Percentiles rank a stretch among this genome's conserved stretches.
phyloP scores from a whole-genome alignment of 345 rosid genomes.

The Trapa bicornis region DNA sequence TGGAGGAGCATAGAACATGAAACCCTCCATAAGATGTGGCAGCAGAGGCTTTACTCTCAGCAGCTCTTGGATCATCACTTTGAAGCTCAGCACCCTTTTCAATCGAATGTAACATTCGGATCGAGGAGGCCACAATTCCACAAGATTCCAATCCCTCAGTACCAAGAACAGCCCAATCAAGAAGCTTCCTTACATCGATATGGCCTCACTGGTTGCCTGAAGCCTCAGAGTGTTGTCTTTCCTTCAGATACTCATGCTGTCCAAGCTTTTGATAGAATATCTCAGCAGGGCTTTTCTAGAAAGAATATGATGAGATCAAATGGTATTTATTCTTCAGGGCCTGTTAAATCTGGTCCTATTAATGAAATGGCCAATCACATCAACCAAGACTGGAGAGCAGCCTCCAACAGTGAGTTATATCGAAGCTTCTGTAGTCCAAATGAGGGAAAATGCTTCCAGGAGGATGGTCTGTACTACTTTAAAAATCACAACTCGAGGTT shows the following conservation, averaged over 20 bases:
- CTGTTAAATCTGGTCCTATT: slow-evolving; percentile 35
- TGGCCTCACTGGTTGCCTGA: slow-evolving; percentile 25
- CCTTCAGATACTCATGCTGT: slow-evolving; percentile 15
- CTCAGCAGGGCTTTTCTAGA: slow-evolving; percentile 37
- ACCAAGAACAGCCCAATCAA: slow-evolving; percentile 31
- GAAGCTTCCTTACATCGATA: slow-evolving; percentile 27
- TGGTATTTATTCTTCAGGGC: slow-evolving; percentile 31
- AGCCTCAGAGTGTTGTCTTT: slow-evolving; percentile 16
- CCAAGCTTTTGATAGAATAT: slow-evolving; percentile 25
- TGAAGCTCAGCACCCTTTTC: slow-evolving; percentile 29
- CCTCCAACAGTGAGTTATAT: slow-evolving; percentile 26
- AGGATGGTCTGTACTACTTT: slow-evolving; percentile 25
- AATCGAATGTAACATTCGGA: slow-evolving; percentile 16
- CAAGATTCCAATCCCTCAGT: slow-evolving; percentile 28
- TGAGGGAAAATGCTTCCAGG: slow-evolving; percentile 22
- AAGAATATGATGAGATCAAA: slow-evolving; percentile 54
- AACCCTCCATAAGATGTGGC: slow-evolving; percentile 28
- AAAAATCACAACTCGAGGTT: slow-evolving; percentile 25
- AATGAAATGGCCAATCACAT: slow-evolving; percentile 23
- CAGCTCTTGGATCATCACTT: slow-evolving; percentile 26
- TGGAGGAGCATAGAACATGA: slow-evolving; percentile 43
- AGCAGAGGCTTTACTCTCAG: slow-evolving; percentile 31
- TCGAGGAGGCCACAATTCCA: slow-evolving; percentile 31
- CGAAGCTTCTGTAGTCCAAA: slow-evolving; percentile 20
- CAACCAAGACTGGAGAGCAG: slow-evolving; percentile 26